Evolutionary conservation across 805 yeast species (phyloP), one percentile per base, ranked within the genome.

Genomic region (Wickerhamomyces bisporus): DNA sequence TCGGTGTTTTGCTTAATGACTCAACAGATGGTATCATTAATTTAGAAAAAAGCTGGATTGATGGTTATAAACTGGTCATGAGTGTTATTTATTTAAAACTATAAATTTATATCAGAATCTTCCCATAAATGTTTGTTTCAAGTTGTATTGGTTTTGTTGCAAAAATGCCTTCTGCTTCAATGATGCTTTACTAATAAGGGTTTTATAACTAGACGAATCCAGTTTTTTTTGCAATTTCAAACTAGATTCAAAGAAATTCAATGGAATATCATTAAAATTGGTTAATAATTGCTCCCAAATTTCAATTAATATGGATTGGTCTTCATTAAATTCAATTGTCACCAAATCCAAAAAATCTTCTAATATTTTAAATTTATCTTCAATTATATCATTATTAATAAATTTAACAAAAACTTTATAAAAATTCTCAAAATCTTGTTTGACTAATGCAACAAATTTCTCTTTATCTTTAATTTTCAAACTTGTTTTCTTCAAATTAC

Each of bases 331-430:
- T 12, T 33, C 40, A 14, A 43, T 34, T n/a, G 40, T 30, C 11
- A 13, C 61, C 34, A 80, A 59, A 32, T 79, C 83, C 55, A 79
- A 66, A 40, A 84, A 64, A 39, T 70, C 69, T 49, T 82, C 89
- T 58, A 84, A 68, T 12, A 82, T 65, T 39, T 66, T 65, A 55
- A 83, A 75, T 39, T 72, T 73, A 16, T 63, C 61, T 42, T 70
- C 73, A 28, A 77, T 65, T 40, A 58, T 60, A 11, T 62, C 67
- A 36, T 65, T 60, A 27, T 62, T 62, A 36, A 65, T 52, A 39
- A 64, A 68, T 31, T 70, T 65, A 3, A 69, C 64, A 47, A 84
- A 80, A 19, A 74, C 58, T 25, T 68, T 70, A 53, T 70, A 76
- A 30, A 84, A 68, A 23, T 65, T 56, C 40, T 73, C 75, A 29